Conservation (phyloP, 2,329 filamentous ascomycete species). For the Colletotrichum melonis region DNA sequence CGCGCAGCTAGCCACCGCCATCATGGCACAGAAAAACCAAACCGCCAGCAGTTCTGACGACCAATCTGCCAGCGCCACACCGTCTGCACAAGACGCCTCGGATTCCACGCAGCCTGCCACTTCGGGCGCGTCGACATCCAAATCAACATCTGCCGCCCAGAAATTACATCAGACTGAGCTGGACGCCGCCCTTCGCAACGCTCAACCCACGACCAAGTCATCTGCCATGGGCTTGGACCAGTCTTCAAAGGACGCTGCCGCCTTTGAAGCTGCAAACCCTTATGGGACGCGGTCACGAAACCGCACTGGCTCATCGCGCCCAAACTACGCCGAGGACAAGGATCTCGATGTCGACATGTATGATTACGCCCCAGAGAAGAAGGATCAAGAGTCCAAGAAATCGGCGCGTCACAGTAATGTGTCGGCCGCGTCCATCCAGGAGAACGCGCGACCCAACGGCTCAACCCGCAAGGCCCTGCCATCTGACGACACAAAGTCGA, state of each 20-base stretch:
- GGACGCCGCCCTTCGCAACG: conserved; percentile 45
- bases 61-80: conserved; percentile 36
- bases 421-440: conserved; percentile 51
- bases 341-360: conserved; percentile 89
- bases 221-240: conserved; percentile 57
- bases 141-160: conserved; percentile 19
- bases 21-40: conserved; percentile 36
- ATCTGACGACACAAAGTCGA: conserved; percentile 53
- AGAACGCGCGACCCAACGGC: conserved; percentile 46
- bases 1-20: conserved; percentile 27
- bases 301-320: conserved; percentile 80
- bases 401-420: conserved; percentile 58
- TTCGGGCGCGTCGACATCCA: conserved; percentile 29
- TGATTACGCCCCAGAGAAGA: conserved; percentile 71
- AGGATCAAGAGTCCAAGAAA: conserved; percentile 70
- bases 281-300: conserved; percentile 97
- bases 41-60: conserved; percentile 33
- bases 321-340: conserved; percentile 95
- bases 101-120: conserved; percentile 33
- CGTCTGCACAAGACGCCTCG: conserved; percentile 31
- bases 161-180: conserved; percentile 48
- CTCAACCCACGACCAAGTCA: conserved; percentile 60
- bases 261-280: conserved; percentile 68
- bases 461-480: conserved; percentile 54
- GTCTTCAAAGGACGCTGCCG: conserved; percentile 58